A percentile compares a stretch with the other conserved stretches of the same genome.
Evolutionary conservation across 1,284 basidiomycete genomes (phyloP).

Genomic region (Apiotrichum mycotoxinovorans): DNA sequence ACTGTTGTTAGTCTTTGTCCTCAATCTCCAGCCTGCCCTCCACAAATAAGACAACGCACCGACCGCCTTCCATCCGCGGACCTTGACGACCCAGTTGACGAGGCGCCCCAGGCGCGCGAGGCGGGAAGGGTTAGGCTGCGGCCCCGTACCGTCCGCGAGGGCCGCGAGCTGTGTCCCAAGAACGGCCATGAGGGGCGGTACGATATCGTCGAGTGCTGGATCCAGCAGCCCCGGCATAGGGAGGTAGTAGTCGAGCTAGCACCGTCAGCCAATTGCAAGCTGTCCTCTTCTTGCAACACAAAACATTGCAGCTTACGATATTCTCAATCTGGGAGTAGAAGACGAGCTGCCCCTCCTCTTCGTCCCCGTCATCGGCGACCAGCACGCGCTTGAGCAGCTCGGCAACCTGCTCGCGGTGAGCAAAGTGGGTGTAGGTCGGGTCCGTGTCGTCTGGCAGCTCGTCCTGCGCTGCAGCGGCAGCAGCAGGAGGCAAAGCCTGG

Average conservation of each 20-base stretch:
- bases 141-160: background rate
- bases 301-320: constrained; percentile 48
- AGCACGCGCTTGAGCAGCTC: constrained; percentile 58
- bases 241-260: constrained; percentile 84
- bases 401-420: constrained; percentile 57
- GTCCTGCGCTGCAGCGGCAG: background rate
- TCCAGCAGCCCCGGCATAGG: constrained; percentile 94
- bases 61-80: constrained; percentile 87
- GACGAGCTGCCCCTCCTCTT: constrained; percentile 32
- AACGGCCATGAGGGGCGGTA: constrained; percentile 69
- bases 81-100: constrained; percentile 81
- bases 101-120: constrained; percentile 61
- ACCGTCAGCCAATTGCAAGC: constrained; percentile 33
- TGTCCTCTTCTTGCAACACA: constrained; percentile 50
- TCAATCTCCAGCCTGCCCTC: too few relatives aligned
- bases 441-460: constrained; percentile 35
- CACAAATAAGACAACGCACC: constrained; percentile 57
- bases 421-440: constrained; percentile 48
- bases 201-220: constrained; percentile 80
- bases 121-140: constrained; percentile 46
- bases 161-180: constrained; percentile 60
- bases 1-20: constrained; percentile 53
- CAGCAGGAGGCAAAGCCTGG: background rate
- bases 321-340: background rate
- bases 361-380: constrained; percentile 54